phyloP scores from a whole-genome alignment of 2,329 filamentous ascomycete genomes.

The Paramyrothecium sp. region DNA sequence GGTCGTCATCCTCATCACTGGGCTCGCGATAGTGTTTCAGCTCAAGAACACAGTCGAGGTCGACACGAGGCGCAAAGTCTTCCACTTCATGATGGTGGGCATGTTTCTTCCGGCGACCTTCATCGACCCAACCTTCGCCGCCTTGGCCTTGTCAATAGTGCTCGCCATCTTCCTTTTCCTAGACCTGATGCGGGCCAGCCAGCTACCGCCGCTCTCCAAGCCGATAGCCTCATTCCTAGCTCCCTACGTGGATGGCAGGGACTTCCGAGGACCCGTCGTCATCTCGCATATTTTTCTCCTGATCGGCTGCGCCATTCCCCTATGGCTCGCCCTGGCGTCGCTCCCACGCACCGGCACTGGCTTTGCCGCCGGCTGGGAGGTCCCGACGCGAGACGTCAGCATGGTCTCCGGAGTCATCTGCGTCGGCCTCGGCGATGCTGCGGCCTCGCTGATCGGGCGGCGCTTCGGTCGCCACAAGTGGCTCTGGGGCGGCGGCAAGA shows the following conservation, averaged over 20 bases:
- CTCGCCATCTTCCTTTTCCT: constrained; percentile 84
- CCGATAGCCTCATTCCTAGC: constrained; percentile 84
- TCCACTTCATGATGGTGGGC: constrained; percentile 96
- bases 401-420: constrained; percentile 94
- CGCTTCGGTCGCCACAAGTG: constrained; percentile 86
- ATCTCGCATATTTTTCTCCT: constrained; percentile 95
- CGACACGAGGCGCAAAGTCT: constrained; percentile 93
- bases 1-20: constrained; percentile 63
- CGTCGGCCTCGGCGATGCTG: constrained; percentile 92
- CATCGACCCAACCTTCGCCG: constrained; percentile 80
- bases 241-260: constrained; percentile 91
- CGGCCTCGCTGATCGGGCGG: constrained; percentile 84
- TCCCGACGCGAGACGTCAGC: constrained; percentile 71
- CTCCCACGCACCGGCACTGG: constrained; percentile 54
- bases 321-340: constrained; percentile 83
- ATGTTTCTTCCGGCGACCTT: constrained; percentile 90
- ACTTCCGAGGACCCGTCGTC: constrained; percentile 90
- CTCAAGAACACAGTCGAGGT: constrained; percentile 81
- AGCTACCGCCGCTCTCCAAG: constrained; percentile 84
- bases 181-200: constrained; percentile 85
- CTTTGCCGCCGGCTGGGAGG: constrained; percentile 72
- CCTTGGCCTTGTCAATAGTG: constrained; percentile 75
- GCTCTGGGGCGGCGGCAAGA: constrained; percentile 97
- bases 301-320: constrained; percentile 89
- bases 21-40: constrained; percentile 71